Percentiles rank a stretch among this genome's conserved stretches.
phyloP scores from a whole-genome alignment of 192 early-diverging fungal genomes.

The Physocladia obscura region DNA sequence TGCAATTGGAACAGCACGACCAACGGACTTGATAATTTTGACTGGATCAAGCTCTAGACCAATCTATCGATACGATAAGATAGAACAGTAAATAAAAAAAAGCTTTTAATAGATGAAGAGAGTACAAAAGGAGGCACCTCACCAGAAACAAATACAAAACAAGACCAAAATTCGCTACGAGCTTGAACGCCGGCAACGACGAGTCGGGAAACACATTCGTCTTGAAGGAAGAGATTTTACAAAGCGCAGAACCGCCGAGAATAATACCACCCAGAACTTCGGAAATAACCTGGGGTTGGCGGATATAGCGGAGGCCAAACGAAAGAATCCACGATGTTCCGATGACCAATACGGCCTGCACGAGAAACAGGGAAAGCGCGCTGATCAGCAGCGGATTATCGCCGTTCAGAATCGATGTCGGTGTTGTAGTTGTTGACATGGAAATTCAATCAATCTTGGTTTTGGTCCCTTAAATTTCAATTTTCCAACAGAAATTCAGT shows the following conservation, averaged over 20 bases:
- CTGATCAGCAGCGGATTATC: constrained; percentile 32
- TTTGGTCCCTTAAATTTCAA: too few species aligned
- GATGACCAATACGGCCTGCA: constrained; percentile 75
- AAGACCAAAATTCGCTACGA: constrained; percentile 78
- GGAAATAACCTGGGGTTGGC: constrained; percentile 80
- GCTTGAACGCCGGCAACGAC: constrained; percentile 67
- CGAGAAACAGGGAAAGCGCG: constrained; percentile 73
- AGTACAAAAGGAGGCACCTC: neutral
- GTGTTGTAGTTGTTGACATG: too few species aligned
- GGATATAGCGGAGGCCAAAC: constrained; percentile 54
- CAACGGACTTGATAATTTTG: constrained; percentile 11
- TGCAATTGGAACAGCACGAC: constrained; percentile 53
- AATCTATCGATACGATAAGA: constrained; percentile 31
- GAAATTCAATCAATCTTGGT: too few species aligned
- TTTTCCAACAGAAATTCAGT: too few species aligned
- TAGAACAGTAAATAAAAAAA: neutral
- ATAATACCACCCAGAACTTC: constrained; percentile 73
- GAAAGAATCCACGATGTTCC: constrained; percentile 64
- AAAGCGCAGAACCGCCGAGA: constrained; percentile 83
- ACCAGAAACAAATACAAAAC: constrained; percentile 81
- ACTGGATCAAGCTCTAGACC: constrained; percentile 81
- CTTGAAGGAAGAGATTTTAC: constrained; percentile 66
- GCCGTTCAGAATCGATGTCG: constrained; percentile 9
- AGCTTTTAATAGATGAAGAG: neutral
- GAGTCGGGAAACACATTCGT: constrained; percentile 64